These are phyloP conservation scores for Wickerhamia fluorescens DNA, from an alignment of 805 yeast genomes.

Conservation along the genomic window DNA sequence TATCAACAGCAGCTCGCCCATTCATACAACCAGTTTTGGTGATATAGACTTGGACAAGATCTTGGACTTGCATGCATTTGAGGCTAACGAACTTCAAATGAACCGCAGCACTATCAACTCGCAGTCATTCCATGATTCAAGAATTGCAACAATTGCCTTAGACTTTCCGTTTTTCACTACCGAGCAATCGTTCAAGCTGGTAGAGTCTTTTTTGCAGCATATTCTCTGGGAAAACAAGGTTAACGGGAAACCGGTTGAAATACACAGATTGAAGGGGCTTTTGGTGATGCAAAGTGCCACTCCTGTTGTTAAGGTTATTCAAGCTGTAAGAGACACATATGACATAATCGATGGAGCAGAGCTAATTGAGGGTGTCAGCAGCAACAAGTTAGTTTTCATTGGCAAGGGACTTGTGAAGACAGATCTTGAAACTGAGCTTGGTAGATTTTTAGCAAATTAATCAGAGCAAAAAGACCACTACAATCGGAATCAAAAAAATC, in stretches of 20 bases:
- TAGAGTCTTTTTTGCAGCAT: constrained; percentile 62
- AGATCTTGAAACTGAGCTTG: constrained; percentile 27
- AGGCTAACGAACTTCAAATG: constrained; percentile 14
- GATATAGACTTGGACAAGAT: constrained; percentile 59
- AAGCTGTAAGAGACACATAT: constrained; percentile 90
- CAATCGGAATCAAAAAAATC: constrained; percentile 1
- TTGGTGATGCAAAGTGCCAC: constrained; percentile 34
- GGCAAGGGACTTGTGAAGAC: constrained; percentile 53
- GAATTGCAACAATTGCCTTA: constrained; percentile 29
- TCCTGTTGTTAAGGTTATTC: constrained; percentile 53
- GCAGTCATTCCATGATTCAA: constrained; percentile 29
- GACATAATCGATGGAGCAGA: constrained; percentile 53
- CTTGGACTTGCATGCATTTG: constrained; percentile 77
- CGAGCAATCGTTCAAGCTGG: constrained; percentile 29
- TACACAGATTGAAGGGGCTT: constrained; percentile 80
- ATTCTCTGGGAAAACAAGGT: constrained; percentile 65
- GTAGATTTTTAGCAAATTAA: constrained; percentile 1
- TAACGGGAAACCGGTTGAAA: constrained; percentile 44
- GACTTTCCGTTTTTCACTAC: constrained; percentile 39
- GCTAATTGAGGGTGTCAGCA: constrained; percentile 27
- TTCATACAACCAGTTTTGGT: constrained; percentile 66
- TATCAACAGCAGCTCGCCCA: constrained; percentile 66
- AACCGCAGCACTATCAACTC: constrained; percentile 6
- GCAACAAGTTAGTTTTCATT: constrained; percentile 63
- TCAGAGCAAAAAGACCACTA: background rate